Base-by-base conservation (phyloP, 192 early-diverging fungal species). In the Entomortierella beljakovae region DNA sequence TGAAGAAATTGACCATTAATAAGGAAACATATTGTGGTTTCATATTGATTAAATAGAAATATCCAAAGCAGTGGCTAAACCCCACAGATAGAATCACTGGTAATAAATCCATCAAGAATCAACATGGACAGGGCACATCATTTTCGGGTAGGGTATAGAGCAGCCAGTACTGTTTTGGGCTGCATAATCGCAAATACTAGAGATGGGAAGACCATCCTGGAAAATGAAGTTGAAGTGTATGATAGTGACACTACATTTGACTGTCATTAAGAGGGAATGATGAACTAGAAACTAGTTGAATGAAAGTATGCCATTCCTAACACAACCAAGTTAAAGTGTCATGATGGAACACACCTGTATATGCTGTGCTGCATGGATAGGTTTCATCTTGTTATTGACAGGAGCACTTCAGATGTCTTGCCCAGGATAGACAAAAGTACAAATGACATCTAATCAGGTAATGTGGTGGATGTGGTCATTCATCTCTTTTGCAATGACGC, bases 221-320 rank as follows among this genome's bases (percentile, higher is more conserved):
- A 35, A 3, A 57, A 57, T 33, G 56, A 57, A 35, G 56, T 57
- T n/a, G 56, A 57, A 26, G 9, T 57, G n/a, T 57, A 57, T 23
- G 56, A 33, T 22, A 57, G 56, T n/a, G 56, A 57, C 20, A 33
- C 3, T 20, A 57, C 37, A 33, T n/a, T 57, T 33, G 56, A 57
- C 32, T 57, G 56, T 33, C 56, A 37, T 33, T n/a, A 57, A 20
- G 56, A 57, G 20, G 32, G 18, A 8, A 7, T 33, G 37, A 33
- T 29, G 33, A 33, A 57, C 2, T 20, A 57, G 20, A 57, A 57
- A 23, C 32, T 29, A 18, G 56, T 57, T 34, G 18, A 3, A 29
- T 8, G 33, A 20, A 57, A 57, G 56, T 22, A 29, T 15, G 32
- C 32, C 8, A 57, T 34, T 22, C 56, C 52, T 16, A 51, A n/a